Evolutionary conservation across 108 stramenopile genomes (phyloP), one percentile per base, ranked within the genome.

Genomic region (Nitzschia palea): DNA sequence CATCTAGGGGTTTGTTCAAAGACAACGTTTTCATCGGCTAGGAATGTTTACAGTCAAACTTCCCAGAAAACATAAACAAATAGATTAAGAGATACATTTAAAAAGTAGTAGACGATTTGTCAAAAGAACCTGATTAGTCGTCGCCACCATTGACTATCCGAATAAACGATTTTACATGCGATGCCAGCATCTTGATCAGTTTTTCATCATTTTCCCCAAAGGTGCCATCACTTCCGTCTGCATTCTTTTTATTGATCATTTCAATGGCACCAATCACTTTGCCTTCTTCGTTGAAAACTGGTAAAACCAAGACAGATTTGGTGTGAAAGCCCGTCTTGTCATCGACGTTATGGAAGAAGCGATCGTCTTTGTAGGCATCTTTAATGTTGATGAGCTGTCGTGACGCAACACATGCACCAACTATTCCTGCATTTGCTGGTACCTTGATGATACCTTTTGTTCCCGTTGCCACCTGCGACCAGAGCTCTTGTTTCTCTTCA

Each of bases 321-420:
- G 91, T 93, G 15, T 55, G 50, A 56, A 86, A 92, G 17, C 86
- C 86, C 23, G 88, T 85, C 62, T 64, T 50, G 22, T 60, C 61
- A 58, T 89, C 91, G 28, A 87, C 68, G 6, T 65, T 65, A 51
- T 36, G 66, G 53, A 89, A 76, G 72, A 92, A 92, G 10, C 79
- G 55, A 22, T 47, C 28, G 57, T 84, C 83, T 42, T 82, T 54
- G 55, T 87, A 85, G 1, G 83, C 86, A 56, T 87, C 74, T 14
- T 61, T 45, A 42, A 85, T 79, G 66, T 85, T 83, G 20, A 84
- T 57, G 1, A 85, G 29, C 20, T 73, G 26, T 30, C 61, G 63
- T 40, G 36, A 74, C 9, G 40, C 23, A 9, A 82, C 68, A 42
- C 74, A 71, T 15, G 57, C 64, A n/a, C 86, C 86, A 27, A 71